These are phyloP conservation scores for Candida sp. DNA, from an alignment of 1,139 yeast species.

Conservation along the genomic window DNA sequence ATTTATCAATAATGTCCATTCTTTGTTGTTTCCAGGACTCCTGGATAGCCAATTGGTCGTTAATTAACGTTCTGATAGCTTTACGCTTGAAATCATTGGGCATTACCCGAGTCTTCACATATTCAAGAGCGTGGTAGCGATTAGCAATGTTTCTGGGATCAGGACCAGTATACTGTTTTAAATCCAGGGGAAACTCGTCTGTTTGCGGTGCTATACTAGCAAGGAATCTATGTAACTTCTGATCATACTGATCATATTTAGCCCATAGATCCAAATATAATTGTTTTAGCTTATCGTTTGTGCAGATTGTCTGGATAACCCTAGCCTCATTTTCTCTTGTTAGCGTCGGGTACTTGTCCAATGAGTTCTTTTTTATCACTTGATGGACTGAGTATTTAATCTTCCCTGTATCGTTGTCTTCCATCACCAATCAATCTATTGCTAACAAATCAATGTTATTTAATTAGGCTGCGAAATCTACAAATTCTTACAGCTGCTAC, in stretches of 20 bases:
- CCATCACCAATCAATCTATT: neutral
- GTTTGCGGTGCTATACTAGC: neutral
- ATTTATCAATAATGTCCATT: constrained; percentile 9
- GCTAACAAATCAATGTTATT: neutral
- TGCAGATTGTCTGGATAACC: constrained; percentile 7
- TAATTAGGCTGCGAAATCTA: neutral
- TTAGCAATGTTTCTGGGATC: constrained; percentile 18
- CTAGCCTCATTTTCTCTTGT: constrained; percentile 7
- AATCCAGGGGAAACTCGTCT: neutral
- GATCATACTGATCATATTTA: constrained; percentile 6
- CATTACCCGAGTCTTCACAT: constrained; percentile 9
- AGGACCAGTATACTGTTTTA: constrained; percentile 1
- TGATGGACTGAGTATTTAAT: constrained; percentile 5
- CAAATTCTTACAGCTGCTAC: too few species aligned
- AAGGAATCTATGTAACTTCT: constrained; percentile 3
- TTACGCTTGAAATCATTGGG: constrained; percentile 4
- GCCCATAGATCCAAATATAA: constrained; percentile 4
- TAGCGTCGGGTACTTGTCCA: constrained; percentile 6
- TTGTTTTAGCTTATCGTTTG: constrained; percentile 3
- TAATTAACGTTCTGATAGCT: constrained; percentile 8
- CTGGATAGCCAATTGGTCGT: constrained; percentile 16
- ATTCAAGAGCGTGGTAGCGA: constrained; percentile 17
- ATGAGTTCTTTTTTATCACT: constrained; percentile 5
- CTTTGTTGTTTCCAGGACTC: constrained; percentile 12
- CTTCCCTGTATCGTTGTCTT: neutral